A percentile compares a stretch with the other conserved stretches of the same genome.
Evolutionary conservation across 1,284 basidiomycete genomes (phyloP).

Genomic region (Irpex sp.): DNA sequence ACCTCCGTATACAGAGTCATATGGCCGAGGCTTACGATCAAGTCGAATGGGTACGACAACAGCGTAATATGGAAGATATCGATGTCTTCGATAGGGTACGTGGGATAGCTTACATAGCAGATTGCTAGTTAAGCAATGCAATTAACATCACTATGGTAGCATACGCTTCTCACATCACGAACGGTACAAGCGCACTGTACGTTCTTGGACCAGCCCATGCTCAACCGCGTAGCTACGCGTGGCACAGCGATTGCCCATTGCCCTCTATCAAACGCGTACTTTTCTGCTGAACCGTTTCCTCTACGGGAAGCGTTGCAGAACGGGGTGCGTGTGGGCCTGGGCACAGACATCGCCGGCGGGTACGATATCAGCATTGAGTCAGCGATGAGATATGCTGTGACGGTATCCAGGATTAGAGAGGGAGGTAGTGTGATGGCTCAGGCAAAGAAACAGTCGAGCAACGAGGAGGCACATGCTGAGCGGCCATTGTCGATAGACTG

Average conservation of each 20-base stretch:
- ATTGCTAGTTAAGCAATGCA: not conserved
- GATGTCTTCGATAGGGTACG: slow-evolving; percentile 67
- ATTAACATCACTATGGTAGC: slow-evolving; percentile 30
- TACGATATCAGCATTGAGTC: slow-evolving; percentile 75
- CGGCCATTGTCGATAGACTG: slow-evolving; percentile 37
- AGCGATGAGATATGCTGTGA: slow-evolving; percentile 75
- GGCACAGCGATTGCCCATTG: slow-evolving; percentile 78
- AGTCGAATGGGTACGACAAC: slow-evolving; percentile 62
- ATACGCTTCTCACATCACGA: slow-evolving; percentile 53
- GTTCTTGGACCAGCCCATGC: slow-evolving; percentile 51
- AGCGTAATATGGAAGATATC: slow-evolving; percentile 64
- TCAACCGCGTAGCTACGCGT: slow-evolving; percentile 45
- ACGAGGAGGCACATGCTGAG: slow-evolving; percentile 8
- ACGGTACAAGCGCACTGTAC: slow-evolving; percentile 87
- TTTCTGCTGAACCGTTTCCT: slow-evolving; percentile 71
- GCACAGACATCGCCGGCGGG: slow-evolving; percentile 83
- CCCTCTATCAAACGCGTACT: slow-evolving; percentile 83
- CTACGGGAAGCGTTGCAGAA: slow-evolving; percentile 68
- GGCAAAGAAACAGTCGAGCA: slow-evolving; percentile 5
- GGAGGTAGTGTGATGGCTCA: slow-evolving; percentile 37
- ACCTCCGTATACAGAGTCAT: slow-evolving; percentile 67
- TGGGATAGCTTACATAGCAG: no score
- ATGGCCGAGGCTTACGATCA: slow-evolving; percentile 74
- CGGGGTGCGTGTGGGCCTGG: slow-evolving; percentile 70
- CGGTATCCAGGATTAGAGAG: slow-evolving; percentile 69